phyloP scores from a whole-genome alignment of 768 basidiomycete genomes.

The Mycena leptocephala region DNA sequence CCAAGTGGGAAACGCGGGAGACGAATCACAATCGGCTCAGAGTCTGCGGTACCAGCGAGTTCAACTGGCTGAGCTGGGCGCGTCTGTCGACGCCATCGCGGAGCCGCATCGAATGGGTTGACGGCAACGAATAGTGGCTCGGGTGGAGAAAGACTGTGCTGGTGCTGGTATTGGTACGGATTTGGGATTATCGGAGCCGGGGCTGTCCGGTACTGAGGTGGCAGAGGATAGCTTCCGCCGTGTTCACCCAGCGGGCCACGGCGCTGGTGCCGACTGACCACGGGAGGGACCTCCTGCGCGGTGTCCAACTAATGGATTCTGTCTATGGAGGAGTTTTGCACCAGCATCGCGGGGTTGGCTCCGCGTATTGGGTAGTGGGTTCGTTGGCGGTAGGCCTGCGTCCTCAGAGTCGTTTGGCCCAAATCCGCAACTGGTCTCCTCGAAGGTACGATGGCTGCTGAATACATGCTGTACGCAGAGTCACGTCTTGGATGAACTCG shows the following conservation, averaged over 20 bases:
- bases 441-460: neutral
- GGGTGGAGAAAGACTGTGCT: neutral
- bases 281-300: too few species aligned
- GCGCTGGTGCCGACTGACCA: neutral
- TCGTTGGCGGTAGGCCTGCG: neutral
- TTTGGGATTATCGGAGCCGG: neutral
- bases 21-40: too few species aligned
- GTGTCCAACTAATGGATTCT: neutral
- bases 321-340: neutral
- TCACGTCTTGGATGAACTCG: neutral
- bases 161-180: neutral
- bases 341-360: neutral
- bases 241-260: neutral
- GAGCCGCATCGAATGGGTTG: conserved; percentile 12
- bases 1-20: neutral
- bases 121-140: conserved; percentile 20
- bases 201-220: neutral
- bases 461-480: neutral
- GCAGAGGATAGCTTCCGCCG: neutral
- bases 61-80: neutral
- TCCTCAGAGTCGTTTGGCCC: neutral
- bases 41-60: neutral
- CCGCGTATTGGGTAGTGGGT: neutral
- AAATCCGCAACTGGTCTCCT: neutral
- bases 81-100: neutral